These are phyloP conservation scores for Magnolia officinalis DNA, from an alignment of 164 flowering plant species.

Conservation along the genomic window DNA sequence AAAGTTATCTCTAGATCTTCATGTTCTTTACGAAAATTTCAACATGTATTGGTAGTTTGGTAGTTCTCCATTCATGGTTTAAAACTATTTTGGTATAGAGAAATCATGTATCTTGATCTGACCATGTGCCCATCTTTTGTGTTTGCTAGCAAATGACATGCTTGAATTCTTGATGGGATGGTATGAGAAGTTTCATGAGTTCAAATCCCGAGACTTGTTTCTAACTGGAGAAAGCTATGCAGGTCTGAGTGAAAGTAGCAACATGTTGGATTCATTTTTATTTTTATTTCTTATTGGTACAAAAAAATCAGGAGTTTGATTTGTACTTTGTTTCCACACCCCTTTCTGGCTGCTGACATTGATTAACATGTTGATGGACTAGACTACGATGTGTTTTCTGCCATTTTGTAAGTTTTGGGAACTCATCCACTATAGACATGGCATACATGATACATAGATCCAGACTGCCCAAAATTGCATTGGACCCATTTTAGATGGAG, in stretches of 20 bases:
- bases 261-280: not conserved
- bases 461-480: too few relatives aligned
- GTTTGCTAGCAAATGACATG: conserved; percentile 77
- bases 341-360: not conserved
- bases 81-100: not conserved
- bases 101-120: not conserved
- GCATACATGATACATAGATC: too few relatives aligned
- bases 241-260: conserved; percentile 36
- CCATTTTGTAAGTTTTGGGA: too few relatives aligned
- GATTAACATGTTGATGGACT: not conserved
- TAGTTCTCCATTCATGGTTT: too few relatives aligned
- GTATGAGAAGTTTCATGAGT: conserved; percentile 74
- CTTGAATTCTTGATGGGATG: conserved; percentile 57
- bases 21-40: not conserved
- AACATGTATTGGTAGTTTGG: too few relatives aligned
- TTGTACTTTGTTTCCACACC: too few relatives aligned
- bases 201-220: conserved; percentile 56
- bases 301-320: too few relatives aligned
- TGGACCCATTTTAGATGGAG: too few relatives aligned
- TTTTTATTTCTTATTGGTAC: not conserved
- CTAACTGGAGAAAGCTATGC: conserved; percentile 99
- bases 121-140: conserved; percentile 1
- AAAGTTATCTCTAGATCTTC: not conserved
- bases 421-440: too few relatives aligned
- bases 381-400: too few relatives aligned